These are phyloP conservation scores for Rhizopus stolonifer DNA, from an alignment of 371 early-diverging fungal species.

Conservation along the genomic window DNA sequence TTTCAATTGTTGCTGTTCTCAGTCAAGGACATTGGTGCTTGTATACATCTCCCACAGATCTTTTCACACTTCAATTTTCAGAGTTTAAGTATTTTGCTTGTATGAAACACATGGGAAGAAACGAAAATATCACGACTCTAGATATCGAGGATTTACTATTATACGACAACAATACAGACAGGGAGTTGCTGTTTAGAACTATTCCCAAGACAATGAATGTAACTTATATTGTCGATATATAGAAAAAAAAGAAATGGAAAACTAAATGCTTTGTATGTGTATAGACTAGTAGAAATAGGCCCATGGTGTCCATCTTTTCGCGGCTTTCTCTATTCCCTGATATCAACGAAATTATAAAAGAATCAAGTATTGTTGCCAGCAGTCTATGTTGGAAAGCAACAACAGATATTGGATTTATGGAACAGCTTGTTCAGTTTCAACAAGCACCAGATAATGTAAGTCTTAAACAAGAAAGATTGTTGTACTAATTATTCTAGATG, in stretches of 20 bases:
- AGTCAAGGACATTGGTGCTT: conserved; percentile 45
- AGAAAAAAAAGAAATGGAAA: neutral
- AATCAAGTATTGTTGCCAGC: conserved; percentile 50
- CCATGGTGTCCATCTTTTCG: conserved; percentile 58
- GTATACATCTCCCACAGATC: conserved; percentile 12
- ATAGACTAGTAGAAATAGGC: conserved; percentile 32
- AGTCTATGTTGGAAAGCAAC: conserved; percentile 51
- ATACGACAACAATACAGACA: conserved; percentile 30
- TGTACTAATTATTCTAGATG: conserved; percentile 21
- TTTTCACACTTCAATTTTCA: conserved; percentile 48
- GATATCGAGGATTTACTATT: conserved; percentile 58
- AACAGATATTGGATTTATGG: conserved; percentile 37
- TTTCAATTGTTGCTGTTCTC: conserved; percentile 39
- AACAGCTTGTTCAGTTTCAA: conserved; percentile 46
- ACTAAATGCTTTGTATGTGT: neutral
- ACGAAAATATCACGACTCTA: conserved; percentile 55
- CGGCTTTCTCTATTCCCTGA: conserved; percentile 39
- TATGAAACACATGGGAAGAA: conserved; percentile 54
- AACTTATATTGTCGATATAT: conserved; percentile 8
- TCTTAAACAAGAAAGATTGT: neutral
- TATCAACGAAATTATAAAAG: conserved; percentile 48
- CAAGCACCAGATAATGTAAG: conserved; percentile 46
- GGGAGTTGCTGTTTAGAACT: conserved; percentile 46
- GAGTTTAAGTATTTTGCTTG: conserved; percentile 61
- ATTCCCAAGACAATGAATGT: conserved; percentile 54